phyloP scores from a whole-genome alignment of 169 alveolate genomes.

The Besnoitia besnoiti region DNA sequence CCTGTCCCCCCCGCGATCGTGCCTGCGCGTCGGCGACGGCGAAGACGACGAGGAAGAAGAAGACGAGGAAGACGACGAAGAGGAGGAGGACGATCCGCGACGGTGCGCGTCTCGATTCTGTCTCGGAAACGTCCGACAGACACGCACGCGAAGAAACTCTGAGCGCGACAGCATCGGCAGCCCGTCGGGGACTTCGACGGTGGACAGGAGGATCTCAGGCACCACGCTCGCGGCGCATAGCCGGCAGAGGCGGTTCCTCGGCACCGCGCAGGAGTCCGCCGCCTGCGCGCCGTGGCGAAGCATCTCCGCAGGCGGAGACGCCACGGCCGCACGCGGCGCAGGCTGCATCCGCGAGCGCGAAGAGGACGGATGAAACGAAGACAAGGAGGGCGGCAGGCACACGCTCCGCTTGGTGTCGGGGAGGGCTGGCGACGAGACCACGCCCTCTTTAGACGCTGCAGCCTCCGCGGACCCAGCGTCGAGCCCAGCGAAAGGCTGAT shows the following conservation, averaged over 20 bases:
- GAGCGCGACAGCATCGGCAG: not conserved
- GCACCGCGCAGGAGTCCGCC: not conserved
- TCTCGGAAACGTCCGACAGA: not conserved
- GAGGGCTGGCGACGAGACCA: not conserved
- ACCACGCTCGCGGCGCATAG: not conserved
- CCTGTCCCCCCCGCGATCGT: no score
- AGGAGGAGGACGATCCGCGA: not conserved
- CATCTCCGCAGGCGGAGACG: not conserved
- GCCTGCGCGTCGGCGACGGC: not conserved
- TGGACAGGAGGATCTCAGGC: conserved; percentile 5
- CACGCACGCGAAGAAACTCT: not conserved
- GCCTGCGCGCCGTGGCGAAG: not conserved
- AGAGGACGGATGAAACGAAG: not conserved
- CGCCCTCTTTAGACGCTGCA: not conserved
- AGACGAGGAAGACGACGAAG: conserved; percentile 3
- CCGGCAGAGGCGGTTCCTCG: conserved; percentile 9
- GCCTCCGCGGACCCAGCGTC: not conserved
- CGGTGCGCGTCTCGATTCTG: not conserved
- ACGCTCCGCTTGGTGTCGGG: not conserved
- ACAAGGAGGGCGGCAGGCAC: not conserved
- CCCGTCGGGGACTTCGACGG: not conserved
- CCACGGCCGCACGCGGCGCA: not conserved
- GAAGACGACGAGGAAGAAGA: not conserved
- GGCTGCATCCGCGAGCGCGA: not conserved
- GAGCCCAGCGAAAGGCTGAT: not conserved